Evolutionary conservation across 2,329 filamentous ascomycete genomes (phyloP).

Genomic region (Allantophomopsis lycopodina): DNA sequence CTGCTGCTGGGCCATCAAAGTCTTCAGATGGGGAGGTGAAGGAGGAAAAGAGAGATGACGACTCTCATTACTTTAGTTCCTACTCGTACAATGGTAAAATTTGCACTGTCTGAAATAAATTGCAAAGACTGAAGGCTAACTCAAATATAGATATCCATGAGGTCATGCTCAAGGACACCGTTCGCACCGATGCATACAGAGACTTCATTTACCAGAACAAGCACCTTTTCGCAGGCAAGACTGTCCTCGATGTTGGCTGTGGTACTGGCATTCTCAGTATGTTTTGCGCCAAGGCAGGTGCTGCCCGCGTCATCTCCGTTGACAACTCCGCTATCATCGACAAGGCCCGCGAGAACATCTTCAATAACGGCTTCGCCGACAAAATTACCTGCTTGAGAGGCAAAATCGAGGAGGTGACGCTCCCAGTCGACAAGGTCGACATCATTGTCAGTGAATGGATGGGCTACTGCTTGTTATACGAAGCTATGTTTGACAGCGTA

Average conservation of each 20-base stretch:
- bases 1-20: slow-evolving; percentile 25
- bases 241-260: slow-evolving; percentile 84
- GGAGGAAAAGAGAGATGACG: slow-evolving; percentile 30
- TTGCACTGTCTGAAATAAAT: neutral
- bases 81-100: slow-evolving; percentile 50
- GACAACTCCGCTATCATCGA: slow-evolving; percentile 86
- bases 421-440: slow-evolving; percentile 72
- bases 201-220: slow-evolving; percentile 94
- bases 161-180: slow-evolving; percentile 83
- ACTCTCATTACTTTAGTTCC: slow-evolving; percentile 48
- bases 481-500: slow-evolving; percentile 91
- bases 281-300: slow-evolving; percentile 87
- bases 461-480: slow-evolving; percentile 87
- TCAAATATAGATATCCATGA: slow-evolving; percentile 70
- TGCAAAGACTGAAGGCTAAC: neutral
- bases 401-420: slow-evolving; percentile 73
- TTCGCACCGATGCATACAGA: slow-evolving; percentile 83
- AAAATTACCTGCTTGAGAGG: slow-evolving; percentile 70
- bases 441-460: slow-evolving; percentile 98
- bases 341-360: slow-evolving; percentile 74
- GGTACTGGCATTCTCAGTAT: slow-evolving; percentile 80
- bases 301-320: slow-evolving; percentile 75
- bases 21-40: slow-evolving; percentile 30
- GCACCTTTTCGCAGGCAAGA: slow-evolving; percentile 71
- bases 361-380: slow-evolving; percentile 61